Percentiles rank a stretch among this genome's conserved stretches.
Conservation (phyloP, 2,329 filamentous ascomycete species). For the Stemphylium beticola region DNA sequence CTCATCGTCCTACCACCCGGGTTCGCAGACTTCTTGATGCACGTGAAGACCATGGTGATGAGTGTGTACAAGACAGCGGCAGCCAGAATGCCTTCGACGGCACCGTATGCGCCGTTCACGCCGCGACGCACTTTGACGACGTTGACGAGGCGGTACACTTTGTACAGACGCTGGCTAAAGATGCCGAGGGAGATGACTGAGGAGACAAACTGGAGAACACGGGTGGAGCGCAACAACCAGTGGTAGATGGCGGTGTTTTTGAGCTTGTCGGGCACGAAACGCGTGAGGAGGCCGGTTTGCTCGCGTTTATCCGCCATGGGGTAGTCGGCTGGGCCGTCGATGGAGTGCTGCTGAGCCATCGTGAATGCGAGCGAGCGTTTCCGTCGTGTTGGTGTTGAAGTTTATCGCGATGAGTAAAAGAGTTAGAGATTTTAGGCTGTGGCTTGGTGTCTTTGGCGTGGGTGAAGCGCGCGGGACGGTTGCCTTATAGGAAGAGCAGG, state of each 20-base stretch:
- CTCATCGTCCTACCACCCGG: slow-evolving; percentile 43
- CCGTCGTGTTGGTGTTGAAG: not conserved
- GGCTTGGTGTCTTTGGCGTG: too few relatives aligned
- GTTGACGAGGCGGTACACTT: slow-evolving; percentile 50
- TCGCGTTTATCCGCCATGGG: slow-evolving; percentile 24
- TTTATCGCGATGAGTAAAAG: not conserved
- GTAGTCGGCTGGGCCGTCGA: slow-evolving; percentile 22
- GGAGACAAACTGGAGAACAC: slow-evolving; percentile 55
- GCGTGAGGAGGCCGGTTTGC: slow-evolving; percentile 38
- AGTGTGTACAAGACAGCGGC: slow-evolving; percentile 55
- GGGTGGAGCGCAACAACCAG: slow-evolving; percentile 46
- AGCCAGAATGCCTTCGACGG: slow-evolving; percentile 55
- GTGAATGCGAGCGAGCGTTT: not conserved
- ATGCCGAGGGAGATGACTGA: slow-evolving; percentile 52
- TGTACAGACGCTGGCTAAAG: slow-evolving; percentile 52
- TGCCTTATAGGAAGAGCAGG: too few relatives aligned
- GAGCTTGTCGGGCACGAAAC: slow-evolving; percentile 36
- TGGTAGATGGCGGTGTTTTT: slow-evolving; percentile 31
- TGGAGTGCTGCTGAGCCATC: slow-evolving; percentile 17
- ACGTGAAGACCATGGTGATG: slow-evolving; percentile 44
- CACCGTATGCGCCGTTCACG: slow-evolving; percentile 44
- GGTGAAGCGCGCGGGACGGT: too few relatives aligned
- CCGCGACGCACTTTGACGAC: slow-evolving; percentile 36
- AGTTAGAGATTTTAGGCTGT: too few relatives aligned
- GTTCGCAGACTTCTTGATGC: slow-evolving; percentile 41